Conservation (phyloP, 2,329 filamentous ascomycete species). For the Fusarium sp. region DNA sequence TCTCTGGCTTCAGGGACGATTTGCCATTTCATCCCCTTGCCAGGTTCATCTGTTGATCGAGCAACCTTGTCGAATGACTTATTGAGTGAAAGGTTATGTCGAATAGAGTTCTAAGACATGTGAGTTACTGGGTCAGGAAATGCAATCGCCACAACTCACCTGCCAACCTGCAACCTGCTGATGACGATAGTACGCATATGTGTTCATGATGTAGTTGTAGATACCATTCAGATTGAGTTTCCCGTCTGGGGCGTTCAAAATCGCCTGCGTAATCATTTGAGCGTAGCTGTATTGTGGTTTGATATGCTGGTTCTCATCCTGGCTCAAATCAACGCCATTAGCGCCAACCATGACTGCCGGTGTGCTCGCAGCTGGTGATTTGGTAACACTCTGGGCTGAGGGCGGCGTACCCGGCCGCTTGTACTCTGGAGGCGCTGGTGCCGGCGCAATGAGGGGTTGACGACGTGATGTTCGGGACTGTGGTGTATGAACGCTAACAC, state of each 20-base stretch:
- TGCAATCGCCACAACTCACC: slow-evolving; percentile 59
- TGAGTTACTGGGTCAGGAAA: slow-evolving; percentile 21
- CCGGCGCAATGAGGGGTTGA: slow-evolving; percentile 66
- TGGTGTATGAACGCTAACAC: slow-evolving; percentile 55
- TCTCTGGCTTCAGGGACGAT: slow-evolving; percentile 86
- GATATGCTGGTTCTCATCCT: slow-evolving; percentile 86
- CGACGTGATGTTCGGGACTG: slow-evolving; percentile 45
- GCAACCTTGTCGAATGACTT: slow-evolving; percentile 95
- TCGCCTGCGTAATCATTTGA: slow-evolving; percentile 96
- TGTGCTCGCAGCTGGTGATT: slow-evolving; percentile 50
- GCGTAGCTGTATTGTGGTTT: slow-evolving; percentile 98
- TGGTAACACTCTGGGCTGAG: slow-evolving; percentile 52
- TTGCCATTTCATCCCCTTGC: slow-evolving; percentile 99
- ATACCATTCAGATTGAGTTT: slow-evolving; percentile 93
- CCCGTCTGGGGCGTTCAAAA: slow-evolving; percentile 85
- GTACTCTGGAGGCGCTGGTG: slow-evolving; percentile 70
- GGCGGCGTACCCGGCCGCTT: slow-evolving; percentile 71
- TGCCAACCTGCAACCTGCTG: slow-evolving; percentile 87
- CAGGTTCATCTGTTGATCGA: slow-evolving; percentile 91
- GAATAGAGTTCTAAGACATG: slow-evolving; percentile 81
- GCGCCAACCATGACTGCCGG: slow-evolving; percentile 54
- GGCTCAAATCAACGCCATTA: slow-evolving; percentile 78
- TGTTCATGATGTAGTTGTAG: slow-evolving; percentile 90
- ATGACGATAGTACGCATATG: slow-evolving; percentile 93
- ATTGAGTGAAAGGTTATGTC: slow-evolving; percentile 94